Percentiles rank a stretch among this genome's conserved stretches.
Evolutionary conservation across 225 moss, liverwort and hornwort genomes (phyloP).

Genomic region (Neckera pumila): DNA sequence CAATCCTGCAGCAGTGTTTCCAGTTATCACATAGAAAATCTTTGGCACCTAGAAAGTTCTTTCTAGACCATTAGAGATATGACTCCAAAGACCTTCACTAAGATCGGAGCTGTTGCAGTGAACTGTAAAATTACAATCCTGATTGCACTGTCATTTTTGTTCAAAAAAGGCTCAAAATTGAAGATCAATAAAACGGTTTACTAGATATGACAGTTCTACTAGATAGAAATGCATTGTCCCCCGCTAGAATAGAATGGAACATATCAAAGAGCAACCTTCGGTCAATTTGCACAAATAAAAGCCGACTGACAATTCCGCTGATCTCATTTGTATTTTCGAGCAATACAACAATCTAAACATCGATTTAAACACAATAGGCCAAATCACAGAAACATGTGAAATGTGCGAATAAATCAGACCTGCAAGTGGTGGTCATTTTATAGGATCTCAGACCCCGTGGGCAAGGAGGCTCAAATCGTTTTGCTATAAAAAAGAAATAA

Average conservation of each 20-base stretch:
- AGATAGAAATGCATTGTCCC: neutral
- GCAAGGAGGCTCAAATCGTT: neutral
- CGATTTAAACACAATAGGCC: neutral
- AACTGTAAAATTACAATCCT: neutral
- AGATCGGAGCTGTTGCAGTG: neutral
- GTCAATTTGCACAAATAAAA: neutral
- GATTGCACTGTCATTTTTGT: neutral
- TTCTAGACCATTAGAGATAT: neutral
- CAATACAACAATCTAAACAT: neutral
- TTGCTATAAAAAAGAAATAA: neutral
- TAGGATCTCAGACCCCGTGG: neutral
- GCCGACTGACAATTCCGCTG: neutral
- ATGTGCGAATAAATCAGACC: neutral
- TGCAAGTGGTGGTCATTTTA: neutral
- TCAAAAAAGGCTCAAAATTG: neutral
- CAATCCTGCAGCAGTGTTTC: constrained; percentile 11
- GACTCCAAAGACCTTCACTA: neutral
- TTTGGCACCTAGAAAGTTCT: neutral
- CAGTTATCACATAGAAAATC: neutral
- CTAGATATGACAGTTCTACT: neutral
- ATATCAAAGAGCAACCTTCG: neutral
- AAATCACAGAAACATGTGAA: neutral
- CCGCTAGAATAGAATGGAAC: neutral
- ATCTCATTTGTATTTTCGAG: neutral
- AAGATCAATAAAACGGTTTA: neutral